phyloP scores from a whole-genome alignment of 2,329 filamentous ascomycete species.

The Chrysosphaeria jannelii region DNA sequence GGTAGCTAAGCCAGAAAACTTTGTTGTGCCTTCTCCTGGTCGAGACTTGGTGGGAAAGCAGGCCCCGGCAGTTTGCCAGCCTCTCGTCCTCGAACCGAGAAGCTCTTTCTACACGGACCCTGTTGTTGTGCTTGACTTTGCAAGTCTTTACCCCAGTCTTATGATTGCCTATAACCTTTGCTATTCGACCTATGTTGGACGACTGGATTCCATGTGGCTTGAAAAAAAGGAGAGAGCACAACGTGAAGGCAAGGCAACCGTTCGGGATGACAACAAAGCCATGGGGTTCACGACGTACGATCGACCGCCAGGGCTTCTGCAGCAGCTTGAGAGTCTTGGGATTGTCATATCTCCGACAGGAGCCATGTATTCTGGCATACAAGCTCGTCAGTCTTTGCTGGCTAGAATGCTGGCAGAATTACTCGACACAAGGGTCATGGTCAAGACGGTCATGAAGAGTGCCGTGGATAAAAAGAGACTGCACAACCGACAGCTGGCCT shows the following conservation, averaged over 20 bases:
- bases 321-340: constrained; percentile 44
- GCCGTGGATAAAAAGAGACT: constrained; percentile 41
- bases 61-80: constrained; percentile 80
- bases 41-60: constrained; percentile 77
- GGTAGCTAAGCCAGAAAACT: constrained; percentile 91
- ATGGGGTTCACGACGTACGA: constrained; percentile 59
- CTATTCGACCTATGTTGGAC: constrained; percentile 83
- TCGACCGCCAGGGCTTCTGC: constrained; percentile 43
- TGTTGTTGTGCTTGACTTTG: constrained; percentile 75
- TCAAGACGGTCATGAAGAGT: constrained; percentile 83
- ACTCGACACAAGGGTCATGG: constrained; percentile 85
- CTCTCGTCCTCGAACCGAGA: constrained; percentile 89
- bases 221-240: constrained; percentile 1
- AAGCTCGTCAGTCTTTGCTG: constrained; percentile 65
- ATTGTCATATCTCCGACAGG: constrained; percentile 89
- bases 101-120: constrained; percentile 84
- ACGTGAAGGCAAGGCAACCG: neutral
- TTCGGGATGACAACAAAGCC: neutral
- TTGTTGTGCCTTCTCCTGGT: constrained; percentile 66
- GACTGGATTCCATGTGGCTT: constrained; percentile 18
- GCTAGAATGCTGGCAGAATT: constrained; percentile 95
- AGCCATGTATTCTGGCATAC: constrained; percentile 73
- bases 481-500: constrained; percentile 69
- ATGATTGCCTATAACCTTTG: constrained; percentile 99
- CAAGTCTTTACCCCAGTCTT: constrained; percentile 82